Evolutionary conservation across 1,284 basidiomycete species (phyloP), one percentile per base, ranked within the genome.

Genomic region (Microbotryum violaceum): DNA sequence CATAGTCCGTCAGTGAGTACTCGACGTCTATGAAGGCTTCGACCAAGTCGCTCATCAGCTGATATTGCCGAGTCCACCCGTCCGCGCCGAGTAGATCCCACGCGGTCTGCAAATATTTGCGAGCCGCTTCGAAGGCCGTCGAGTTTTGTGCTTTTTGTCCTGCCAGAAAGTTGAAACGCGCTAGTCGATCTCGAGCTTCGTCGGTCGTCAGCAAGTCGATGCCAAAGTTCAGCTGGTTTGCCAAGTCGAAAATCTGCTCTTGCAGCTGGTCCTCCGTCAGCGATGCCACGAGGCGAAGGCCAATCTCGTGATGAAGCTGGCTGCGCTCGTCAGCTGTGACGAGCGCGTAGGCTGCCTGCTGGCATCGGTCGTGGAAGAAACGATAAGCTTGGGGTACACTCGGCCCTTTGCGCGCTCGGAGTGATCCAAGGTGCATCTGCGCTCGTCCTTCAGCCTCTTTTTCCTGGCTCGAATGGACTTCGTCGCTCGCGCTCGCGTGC

Each of bases 311-410:
- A 54, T 68, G 66, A 29, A 64, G 29, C 1, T 18, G 14, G 20
- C 46, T 31, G 2, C 62, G 64, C 5, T 56, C 48, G 4, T 18
- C 10, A 8, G 18, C 4, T 2, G 64, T 61, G 33, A 68, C 58
- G 44, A 66, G 60, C n/a, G 64, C 61, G 54, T 68, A 68, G 2
- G 66, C 66, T 4, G 66, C 65, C 37, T 68, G 66, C 60, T 68
- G 66, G n/a, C 57, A 61, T 4, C 66, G 61, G 37, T 68, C 66
- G 48, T 68, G 66, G 50, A 66, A 68, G 60, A 68, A 68, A 20
- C 62, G 55, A 44, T 65, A 65, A 1, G n/a, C 25, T 12, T n/a
- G 23, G 2, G 60, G 57, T 1, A 61, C 48, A 0, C 47, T 31
- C 27, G 58, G 29, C 25, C 42, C 21, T 23, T 49, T 57, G 25